Base-by-base conservation (phyloP, 306 rosid genomes). In the Canavalia ensiformis region DNA sequence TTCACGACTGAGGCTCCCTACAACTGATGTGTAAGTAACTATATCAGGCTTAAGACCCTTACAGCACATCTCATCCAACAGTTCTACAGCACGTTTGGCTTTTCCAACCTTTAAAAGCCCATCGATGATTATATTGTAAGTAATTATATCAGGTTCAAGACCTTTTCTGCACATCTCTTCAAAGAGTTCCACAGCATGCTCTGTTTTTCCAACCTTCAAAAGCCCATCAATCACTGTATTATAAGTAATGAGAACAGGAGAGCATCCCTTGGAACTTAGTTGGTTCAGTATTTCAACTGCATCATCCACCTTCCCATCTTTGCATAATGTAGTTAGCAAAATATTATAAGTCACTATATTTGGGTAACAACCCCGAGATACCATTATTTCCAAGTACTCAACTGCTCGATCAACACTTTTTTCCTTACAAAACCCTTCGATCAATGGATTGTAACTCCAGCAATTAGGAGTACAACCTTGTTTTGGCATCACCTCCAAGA, bases 271-370 rank as follows among this genome's bases (percentile, higher is more conserved):
- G 71, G 67, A 83, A 52, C 97, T 86, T 37, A 90, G 88, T 63
- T 93, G 97, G 84, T 87, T 86, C 37, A 93, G 88, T 81, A 91
- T 81, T 88, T 86, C 94, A 68, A 84, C 91, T 31, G 97, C 97
- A 44, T 84, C 87, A 77, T 88, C 97, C 79, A 93, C 97, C 83
- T 87, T 93, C 80, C 93, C 92, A 67, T 90, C 94, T 87, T 88
- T 93, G 87, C 92, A 93, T 78, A 93, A 80, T 30, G 96, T 94
- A 31, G 92, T 87, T 35, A 93, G 90, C 84, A 93, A 85, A 76
- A 95, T 91, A 76, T 91, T 93, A 80, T 93, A 91, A 35, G 97
- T 91, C 78, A 93, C 94, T 65, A 91, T 91, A 82, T 93, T 88
- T 6, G 97, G 97, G 82, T 87, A 88, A 80, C 97, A 93, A 18